These are phyloP conservation scores for Cyclanthera cordifolia DNA, from an alignment of 306 rosid genomes.

Conservation along the genomic window DNA sequence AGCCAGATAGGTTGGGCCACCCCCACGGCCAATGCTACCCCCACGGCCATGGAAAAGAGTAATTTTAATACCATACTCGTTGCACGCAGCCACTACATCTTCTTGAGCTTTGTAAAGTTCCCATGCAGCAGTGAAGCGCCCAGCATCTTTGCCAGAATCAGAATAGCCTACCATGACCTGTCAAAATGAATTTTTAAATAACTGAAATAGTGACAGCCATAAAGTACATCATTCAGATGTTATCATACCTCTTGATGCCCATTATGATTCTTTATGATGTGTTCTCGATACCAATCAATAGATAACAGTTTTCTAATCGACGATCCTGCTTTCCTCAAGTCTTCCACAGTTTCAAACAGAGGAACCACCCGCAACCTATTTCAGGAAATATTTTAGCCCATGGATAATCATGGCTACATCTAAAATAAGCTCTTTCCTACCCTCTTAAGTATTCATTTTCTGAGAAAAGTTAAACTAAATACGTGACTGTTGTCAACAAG, in stretches of 20 bases:
- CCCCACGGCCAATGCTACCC: constrained; percentile 95
- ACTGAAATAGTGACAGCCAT: constrained; percentile 1
- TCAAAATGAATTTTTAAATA: constrained; percentile 18
- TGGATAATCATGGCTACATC: neutral
- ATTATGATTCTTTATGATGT: constrained; percentile 61
- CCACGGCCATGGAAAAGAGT: constrained; percentile 94
- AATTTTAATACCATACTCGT: constrained; percentile 72
- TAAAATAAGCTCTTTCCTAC: neutral
- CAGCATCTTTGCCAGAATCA: constrained; percentile 97
- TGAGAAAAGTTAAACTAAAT: neutral
- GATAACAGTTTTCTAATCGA: constrained; percentile 68
- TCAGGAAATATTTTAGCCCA: constrained; percentile 10
- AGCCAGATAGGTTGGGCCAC: constrained; percentile 93
- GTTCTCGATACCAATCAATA: constrained; percentile 80
- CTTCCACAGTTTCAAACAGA: constrained; percentile 86
- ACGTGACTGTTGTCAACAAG: neutral
- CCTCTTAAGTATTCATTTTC: neutral
- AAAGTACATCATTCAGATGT: constrained; percentile 5
- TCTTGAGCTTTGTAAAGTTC: constrained; percentile 97
- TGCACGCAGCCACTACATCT: constrained; percentile 89
- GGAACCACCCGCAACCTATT: constrained; percentile 89
- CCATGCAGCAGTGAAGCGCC: constrained; percentile 94
- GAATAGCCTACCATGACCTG: constrained; percentile 98
- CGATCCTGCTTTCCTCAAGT: constrained; percentile 81
- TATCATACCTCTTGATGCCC: constrained; percentile 75